These are phyloP conservation scores for Vigna trinervia DNA, from an alignment of 306 rosid species.

Conservation along the genomic window DNA sequence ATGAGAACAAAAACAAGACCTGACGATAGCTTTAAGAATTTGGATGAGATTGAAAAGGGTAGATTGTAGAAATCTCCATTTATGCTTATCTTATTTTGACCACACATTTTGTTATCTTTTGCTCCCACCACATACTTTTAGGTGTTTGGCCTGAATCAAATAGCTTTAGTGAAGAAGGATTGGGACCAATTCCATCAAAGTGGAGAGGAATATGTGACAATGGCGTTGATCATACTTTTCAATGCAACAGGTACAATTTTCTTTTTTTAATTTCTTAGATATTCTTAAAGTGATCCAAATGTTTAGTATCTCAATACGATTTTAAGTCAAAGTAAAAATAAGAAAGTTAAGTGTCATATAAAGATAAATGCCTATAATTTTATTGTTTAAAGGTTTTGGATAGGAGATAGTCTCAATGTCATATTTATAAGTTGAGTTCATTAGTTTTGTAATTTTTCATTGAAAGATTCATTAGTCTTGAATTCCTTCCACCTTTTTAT, in stretches of 20 bases:
- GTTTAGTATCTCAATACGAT: no score
- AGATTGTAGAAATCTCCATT: background rate
- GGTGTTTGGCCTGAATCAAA: slow-evolving; percentile 90
- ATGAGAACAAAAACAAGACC: slow-evolving; percentile 35
- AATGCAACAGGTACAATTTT: slow-evolving; percentile 72
- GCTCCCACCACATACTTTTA: slow-evolving; percentile 25
- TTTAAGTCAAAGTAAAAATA: no score
- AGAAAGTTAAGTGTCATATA: no score
- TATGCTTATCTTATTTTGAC: slow-evolving; percentile 34
- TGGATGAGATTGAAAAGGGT: slow-evolving; percentile 13
- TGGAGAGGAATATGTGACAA: slow-evolving; percentile 88
- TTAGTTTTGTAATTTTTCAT: no score
- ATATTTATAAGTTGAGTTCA: no score
- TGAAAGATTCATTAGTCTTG: background rate
- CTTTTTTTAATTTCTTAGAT: background rate
- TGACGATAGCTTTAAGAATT: background rate
- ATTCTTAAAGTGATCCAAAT: background rate
- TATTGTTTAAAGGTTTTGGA: no score
- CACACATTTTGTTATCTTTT: slow-evolving; percentile 38
- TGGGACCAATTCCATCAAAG: slow-evolving; percentile 84
- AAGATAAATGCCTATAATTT: no score
- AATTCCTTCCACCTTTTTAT: background rate
- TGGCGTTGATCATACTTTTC: slow-evolving; percentile 54
- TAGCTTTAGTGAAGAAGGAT: slow-evolving; percentile 69
- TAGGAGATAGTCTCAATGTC: accelerated